A percentile compares a stretch with the other conserved stretches of the same genome.
Conservation (phyloP, 306 rosid species). For the Trifolium repens region DNA sequence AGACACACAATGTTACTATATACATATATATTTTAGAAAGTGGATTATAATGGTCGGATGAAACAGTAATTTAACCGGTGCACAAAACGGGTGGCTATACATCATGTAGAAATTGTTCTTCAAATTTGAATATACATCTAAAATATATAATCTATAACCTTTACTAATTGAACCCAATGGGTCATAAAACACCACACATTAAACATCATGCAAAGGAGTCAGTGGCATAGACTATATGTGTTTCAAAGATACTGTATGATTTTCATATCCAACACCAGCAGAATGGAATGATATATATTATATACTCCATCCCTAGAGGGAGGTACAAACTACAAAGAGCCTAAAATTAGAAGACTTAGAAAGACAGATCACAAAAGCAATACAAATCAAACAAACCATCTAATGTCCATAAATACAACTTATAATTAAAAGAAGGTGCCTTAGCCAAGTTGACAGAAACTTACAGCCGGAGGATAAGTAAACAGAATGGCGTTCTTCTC, state of each 20-base stretch:
- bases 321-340: not conserved
- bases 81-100: slow-evolving; percentile 17
- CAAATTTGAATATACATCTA: slow-evolving; percentile 13
- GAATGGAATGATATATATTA: not conserved
- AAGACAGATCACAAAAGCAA: slow-evolving; percentile 10
- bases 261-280: slow-evolving; percentile 25
- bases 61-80: not conserved
- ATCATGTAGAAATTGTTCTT: not conserved
- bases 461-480: slow-evolving; percentile 82
- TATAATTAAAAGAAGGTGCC: slow-evolving; percentile 3
- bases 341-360: not conserved
- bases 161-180: slow-evolving; percentile 1
- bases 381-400: slow-evolving; percentile 16
- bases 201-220: slow-evolving; percentile 12
- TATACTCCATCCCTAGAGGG: not conserved
- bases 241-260: slow-evolving; percentile 26
- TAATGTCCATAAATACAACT: slow-evolving; percentile 15
- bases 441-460: slow-evolving; percentile 38
- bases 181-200: slow-evolving; percentile 15
- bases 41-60: not conserved
- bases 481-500: slow-evolving; percentile 93
- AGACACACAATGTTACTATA: not conserved
- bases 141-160: not conserved
- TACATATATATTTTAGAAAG: not conserved
- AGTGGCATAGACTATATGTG: not conserved